Percentiles rank a stretch among this genome's conserved stretches.
Evolutionary conservation across 352 stramenopile species (phyloP).

Genomic region (Nothophytophthora sp.): DNA sequence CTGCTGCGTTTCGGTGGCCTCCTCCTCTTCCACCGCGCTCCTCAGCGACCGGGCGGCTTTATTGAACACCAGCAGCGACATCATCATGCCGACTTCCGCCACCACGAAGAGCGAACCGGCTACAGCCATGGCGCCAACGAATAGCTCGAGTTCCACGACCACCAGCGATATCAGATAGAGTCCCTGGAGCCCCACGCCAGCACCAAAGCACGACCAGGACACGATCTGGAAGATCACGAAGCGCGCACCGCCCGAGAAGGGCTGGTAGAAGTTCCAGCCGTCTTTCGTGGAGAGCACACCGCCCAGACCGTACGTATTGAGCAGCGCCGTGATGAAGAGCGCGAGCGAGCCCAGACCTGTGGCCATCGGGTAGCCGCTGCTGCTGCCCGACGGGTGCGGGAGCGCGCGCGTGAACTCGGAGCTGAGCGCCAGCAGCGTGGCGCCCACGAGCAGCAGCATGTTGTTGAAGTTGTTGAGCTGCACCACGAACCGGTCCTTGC

Average conservation of each 20-base stretch:
- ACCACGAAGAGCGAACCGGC: constrained; percentile 49
- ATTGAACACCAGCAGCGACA: constrained; percentile 63
- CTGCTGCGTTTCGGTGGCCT: no score
- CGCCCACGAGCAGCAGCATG: constrained; percentile 60
- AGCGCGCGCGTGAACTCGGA: constrained; percentile 37
- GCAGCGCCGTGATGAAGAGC: constrained; percentile 52
- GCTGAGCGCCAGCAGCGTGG: constrained; percentile 38
- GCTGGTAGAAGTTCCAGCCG: constrained; percentile 70
- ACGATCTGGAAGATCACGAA: constrained; percentile 66
- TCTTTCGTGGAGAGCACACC: constrained; percentile 49
- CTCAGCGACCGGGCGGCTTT: background rate
- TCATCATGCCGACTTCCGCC: constrained; percentile 73
- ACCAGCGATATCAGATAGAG: constrained; percentile 66
- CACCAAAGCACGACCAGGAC: constrained; percentile 66
- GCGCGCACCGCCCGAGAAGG: constrained; percentile 52
- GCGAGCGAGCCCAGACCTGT: constrained; percentile 46
- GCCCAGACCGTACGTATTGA: constrained; percentile 72
- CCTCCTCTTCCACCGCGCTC: no score
- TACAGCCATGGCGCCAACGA: constrained; percentile 54
- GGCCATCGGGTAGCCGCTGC: constrained; percentile 37
- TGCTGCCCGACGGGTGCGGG: constrained; percentile 11
- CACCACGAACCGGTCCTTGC: constrained; percentile 39
- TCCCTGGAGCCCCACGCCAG: constrained; percentile 49
- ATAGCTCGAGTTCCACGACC: constrained; percentile 63
- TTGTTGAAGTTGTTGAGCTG: constrained; percentile 77